These are phyloP conservation scores for Daldinia concentrica DNA, from an alignment of 495 filamentous ascomycete genomes.

Conservation along the genomic window DNA sequence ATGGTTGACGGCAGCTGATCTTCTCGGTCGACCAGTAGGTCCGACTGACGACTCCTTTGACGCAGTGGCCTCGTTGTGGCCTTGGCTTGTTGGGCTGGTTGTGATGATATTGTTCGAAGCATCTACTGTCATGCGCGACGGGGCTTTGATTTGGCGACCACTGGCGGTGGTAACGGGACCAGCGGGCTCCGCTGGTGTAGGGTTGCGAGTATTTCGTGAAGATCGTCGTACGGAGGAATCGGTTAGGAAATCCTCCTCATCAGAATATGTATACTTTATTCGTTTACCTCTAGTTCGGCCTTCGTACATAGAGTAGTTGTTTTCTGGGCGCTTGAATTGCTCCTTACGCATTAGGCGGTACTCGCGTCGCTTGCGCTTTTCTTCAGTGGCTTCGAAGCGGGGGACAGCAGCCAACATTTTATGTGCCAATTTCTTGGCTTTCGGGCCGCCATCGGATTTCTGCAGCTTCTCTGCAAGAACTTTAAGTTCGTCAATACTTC, in stretches of 20 bases:
- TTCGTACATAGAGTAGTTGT: conserved; percentile 92
- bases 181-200: conserved; percentile 72
- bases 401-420: conserved; percentile 84
- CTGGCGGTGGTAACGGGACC: conserved; percentile 90
- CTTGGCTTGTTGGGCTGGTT: conserved; percentile 50
- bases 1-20: conserved; percentile 56
- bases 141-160: conserved; percentile 83
- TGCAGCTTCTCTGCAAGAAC: conserved; percentile 76
- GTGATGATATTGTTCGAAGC: conserved; percentile 54
- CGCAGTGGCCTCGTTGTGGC: conserved; percentile 45
- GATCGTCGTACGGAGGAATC: conserved; percentile 77
- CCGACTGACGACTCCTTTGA: conserved; percentile 45
- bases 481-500: conserved; percentile 86
- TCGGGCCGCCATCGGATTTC: conserved; percentile 76
- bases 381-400: conserved; percentile 93
- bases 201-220: conserved; percentile 74
- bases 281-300: conserved; percentile 95
- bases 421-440: conserved; percentile 77
- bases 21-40: conserved; percentile 48
- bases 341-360: conserved; percentile 88
- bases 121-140: conserved; percentile 83
- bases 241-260: conserved; percentile 80
- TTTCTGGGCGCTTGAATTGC: conserved; percentile 86
- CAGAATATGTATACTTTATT: conserved; percentile 94
- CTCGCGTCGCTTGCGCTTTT: conserved; percentile 94